A percentile compares a stretch with the other conserved stretches of the same genome.
These are phyloP conservation scores for Claviceps sorghi DNA, from an alignment of 2,329 filamentous ascomycete species.

Conservation along the genomic window DNA sequence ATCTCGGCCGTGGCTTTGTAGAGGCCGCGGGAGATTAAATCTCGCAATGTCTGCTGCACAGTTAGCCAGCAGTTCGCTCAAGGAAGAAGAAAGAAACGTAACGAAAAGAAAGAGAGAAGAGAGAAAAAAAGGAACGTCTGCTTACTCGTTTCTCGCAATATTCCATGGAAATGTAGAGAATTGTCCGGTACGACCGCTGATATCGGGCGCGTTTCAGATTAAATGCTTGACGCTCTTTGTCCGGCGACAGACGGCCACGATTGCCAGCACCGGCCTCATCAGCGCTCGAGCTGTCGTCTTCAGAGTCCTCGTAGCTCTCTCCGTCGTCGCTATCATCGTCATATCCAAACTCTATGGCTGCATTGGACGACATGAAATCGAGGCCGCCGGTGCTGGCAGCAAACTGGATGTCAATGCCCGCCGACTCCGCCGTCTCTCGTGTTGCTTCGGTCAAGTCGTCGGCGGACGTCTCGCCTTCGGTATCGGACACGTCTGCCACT, in stretches of 20 bases:
- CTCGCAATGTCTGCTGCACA: constrained; percentile 52
- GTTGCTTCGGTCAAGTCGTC: constrained; percentile 29
- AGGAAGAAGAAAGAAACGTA: neutral
- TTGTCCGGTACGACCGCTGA: constrained; percentile 47
- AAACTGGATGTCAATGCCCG: constrained; percentile 39
- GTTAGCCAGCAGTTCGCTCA: neutral
- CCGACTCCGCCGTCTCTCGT: constrained; percentile 22
- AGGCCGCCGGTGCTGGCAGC: constrained; percentile 63
- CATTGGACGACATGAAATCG: constrained; percentile 85
- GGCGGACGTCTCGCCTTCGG: constrained; percentile 42
- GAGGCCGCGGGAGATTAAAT: constrained; percentile 66
- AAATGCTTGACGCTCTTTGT: constrained; percentile 16
- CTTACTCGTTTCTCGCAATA: constrained; percentile 80
- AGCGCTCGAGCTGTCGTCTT: constrained; percentile 25
- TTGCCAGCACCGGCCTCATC: constrained; percentile 17
- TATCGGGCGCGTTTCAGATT: constrained; percentile 21
- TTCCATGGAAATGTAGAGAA: constrained; percentile 97
- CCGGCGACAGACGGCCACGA: constrained; percentile 14
- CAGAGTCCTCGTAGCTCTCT: constrained; percentile 32
- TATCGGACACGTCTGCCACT: constrained; percentile 34
- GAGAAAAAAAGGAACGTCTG: constrained; percentile 5
- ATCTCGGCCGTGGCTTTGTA: constrained; percentile 61
- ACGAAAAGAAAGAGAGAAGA: no score
- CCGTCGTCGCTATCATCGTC: constrained; percentile 33
- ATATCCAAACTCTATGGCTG: constrained; percentile 64